These are phyloP conservation scores for Dryas octopetala DNA, from an alignment of 306 rosid genomes.

Conservation along the genomic window DNA sequence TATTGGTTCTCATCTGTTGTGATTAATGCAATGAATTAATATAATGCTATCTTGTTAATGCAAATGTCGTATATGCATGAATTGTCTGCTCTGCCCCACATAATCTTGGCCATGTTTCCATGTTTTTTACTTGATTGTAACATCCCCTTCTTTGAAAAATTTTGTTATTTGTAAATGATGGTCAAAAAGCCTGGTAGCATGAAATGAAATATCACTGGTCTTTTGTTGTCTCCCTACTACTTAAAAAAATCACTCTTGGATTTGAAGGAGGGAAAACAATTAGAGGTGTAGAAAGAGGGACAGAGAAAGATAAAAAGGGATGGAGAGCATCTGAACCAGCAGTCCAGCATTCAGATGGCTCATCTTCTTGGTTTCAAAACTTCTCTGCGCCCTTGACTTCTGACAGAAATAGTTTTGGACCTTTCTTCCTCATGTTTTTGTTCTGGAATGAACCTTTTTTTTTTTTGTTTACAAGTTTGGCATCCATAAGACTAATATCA, in stretches of 20 bases:
- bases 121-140: not conserved
- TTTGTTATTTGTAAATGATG: not conserved
- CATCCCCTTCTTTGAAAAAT: not conserved
- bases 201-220: not conserved
- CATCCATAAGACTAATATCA: not conserved
- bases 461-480: not conserved
- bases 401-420: not conserved
- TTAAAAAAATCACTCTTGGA: not conserved
- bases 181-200: not conserved
- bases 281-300: not conserved
- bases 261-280: not conserved
- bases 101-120: not conserved
- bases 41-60: conserved; percentile 5
- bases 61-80: not conserved
- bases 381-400: not conserved
- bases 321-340: not conserved
- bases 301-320: not conserved
- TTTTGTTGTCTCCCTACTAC: not conserved
- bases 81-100: not conserved
- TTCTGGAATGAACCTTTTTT: no score
- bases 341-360: not conserved
- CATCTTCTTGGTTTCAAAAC: not conserved
- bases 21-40: conserved; percentile 5
- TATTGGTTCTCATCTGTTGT: conserved; percentile 12
- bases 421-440: not conserved